A percentile compares a stretch with the other conserved stretches of the same genome.
Evolutionary conservation across 2,329 filamentous ascomycete genomes (phyloP).

Genomic region (Aspergillus sp.): DNA sequence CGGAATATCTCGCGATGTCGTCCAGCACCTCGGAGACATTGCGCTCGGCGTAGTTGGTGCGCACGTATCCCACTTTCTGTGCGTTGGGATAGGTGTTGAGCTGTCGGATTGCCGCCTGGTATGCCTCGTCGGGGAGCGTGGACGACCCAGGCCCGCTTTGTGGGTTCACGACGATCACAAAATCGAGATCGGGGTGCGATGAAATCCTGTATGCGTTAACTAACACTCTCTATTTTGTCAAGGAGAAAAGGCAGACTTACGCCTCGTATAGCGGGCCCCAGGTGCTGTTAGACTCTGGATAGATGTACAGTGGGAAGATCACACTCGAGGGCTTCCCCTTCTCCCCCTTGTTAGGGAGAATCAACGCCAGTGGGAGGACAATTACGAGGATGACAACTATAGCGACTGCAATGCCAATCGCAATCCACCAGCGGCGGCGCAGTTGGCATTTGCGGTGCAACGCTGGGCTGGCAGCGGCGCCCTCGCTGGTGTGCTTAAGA

Average conservation of each 20-base stretch:
- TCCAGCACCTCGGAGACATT: conserved; percentile 31
- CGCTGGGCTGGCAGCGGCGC: neutral
- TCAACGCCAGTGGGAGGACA: conserved; percentile 14
- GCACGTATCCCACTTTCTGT: conserved; percentile 43
- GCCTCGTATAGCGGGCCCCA: conserved; percentile 25
- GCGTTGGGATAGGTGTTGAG: conserved; percentile 42
- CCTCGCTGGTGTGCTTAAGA: conserved; percentile 5
- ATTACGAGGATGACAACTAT: conserved; percentile 16
- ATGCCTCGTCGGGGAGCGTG: conserved; percentile 33
- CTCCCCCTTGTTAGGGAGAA: conserved; percentile 8
- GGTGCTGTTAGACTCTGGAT: conserved; percentile 19
- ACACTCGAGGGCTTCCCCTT: conserved; percentile 13
- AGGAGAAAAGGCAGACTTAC: conserved; percentile 3
- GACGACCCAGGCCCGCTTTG: conserved; percentile 33
- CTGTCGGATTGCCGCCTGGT: conserved; percentile 33
- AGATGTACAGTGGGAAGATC: conserved; percentile 27
- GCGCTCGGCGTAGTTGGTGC: conserved; percentile 34
- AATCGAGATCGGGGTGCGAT: conserved; percentile 23
- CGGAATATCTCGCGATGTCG: conserved; percentile 39
- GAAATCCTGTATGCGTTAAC: conserved; percentile 10
- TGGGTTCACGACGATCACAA: conserved; percentile 33
- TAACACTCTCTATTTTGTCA: neutral
- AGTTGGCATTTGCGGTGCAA: conserved; percentile 7
- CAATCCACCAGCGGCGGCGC: conserved; percentile 15
- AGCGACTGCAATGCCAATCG: conserved; percentile 6